Conservation (phyloP, 2,329 filamentous ascomycete species). For the Cladosporium sp. region DNA sequence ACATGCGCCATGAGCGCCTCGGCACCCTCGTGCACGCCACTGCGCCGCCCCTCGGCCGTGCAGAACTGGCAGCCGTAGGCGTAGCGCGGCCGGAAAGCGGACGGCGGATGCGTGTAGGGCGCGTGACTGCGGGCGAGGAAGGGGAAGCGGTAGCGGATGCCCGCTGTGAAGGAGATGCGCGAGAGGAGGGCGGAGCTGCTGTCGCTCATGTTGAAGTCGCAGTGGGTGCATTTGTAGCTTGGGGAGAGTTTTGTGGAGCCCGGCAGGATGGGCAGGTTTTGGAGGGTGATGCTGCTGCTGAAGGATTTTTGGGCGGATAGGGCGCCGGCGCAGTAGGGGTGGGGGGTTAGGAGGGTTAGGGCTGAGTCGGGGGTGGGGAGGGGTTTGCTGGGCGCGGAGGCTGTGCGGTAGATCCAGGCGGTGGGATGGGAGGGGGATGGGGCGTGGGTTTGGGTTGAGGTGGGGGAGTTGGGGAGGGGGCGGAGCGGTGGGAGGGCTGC, state of each 20-base stretch:
- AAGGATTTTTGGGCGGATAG: conserved; percentile 1
- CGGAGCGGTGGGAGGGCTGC: neutral
- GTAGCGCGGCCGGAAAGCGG: conserved; percentile 10
- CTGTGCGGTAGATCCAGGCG: too few relatives aligned
- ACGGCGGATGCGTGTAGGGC: conserved; percentile 1
- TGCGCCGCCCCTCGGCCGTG: conserved; percentile 15
- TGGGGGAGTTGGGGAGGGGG: neutral
- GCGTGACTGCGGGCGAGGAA: conserved; percentile 18
- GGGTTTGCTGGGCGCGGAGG: neutral
- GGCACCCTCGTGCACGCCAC: conserved; percentile 24
- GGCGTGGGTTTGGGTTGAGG: neutral
- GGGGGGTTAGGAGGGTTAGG: neutral
- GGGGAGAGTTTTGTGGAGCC: neutral
- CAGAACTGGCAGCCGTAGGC: conserved; percentile 19
- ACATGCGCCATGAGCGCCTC: conserved; percentile 38
- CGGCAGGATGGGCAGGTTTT: neutral
- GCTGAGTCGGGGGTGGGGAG: neutral
- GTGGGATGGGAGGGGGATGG: neutral
- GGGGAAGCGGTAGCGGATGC: conserved; percentile 18
- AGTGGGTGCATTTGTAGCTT: conserved; percentile 1
- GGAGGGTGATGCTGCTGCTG: neutral
- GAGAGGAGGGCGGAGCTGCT: neutral
- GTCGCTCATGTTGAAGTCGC: conserved; percentile 8
- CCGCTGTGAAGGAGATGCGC: conserved; percentile 13
- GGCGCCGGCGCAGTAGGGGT: conserved; percentile 5